Evolutionary conservation across 164 flowering plant species (phyloP).

Genomic region (Sedum album): DNA sequence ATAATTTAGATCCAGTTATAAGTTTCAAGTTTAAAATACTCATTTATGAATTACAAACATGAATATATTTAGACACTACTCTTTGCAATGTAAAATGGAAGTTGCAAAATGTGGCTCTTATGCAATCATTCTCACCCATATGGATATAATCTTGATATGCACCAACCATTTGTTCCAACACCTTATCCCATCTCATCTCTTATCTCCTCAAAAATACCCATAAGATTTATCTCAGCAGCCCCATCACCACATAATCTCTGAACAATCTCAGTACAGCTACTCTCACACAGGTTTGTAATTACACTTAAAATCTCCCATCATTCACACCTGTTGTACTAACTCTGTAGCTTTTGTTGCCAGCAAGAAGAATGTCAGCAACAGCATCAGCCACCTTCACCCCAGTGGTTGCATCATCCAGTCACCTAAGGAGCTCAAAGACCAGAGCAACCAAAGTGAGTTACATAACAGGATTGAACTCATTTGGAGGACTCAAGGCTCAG

Average conservation of each 20-base stretch:
- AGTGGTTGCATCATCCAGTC: slow-evolving; percentile 3
- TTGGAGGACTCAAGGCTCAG: slow-evolving; percentile 50
- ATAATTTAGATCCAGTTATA: too few species aligned
- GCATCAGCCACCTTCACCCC: slow-evolving; percentile 12
- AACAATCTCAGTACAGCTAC: not conserved
- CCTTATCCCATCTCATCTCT: slow-evolving; percentile 5
- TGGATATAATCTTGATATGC: not conserved
- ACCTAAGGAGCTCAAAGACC: slow-evolving; percentile 10
- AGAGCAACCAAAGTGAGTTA: slow-evolving; percentile 25
- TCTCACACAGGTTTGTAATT: not conserved
- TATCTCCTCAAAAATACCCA: not conserved
- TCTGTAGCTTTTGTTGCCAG: not conserved
- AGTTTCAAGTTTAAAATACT: too few species aligned
- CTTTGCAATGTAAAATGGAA: not conserved
- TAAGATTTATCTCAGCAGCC: not conserved
- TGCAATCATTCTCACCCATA: not conserved
- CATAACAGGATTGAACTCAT: slow-evolving; percentile 45
- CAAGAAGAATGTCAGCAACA: slow-evolving; percentile 20
- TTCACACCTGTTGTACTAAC: not conserved
- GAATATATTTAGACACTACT: not conserved
- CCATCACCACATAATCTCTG: not conserved
- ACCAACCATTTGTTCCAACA: slow-evolving; percentile 3
- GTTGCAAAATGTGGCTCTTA: not conserved
- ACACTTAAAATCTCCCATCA: not conserved
- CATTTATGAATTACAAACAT: not conserved